These are phyloP conservation scores for Coemansia sp. DNA, from an alignment of 192 early-diverging fungal species.

Conservation along the genomic window DNA sequence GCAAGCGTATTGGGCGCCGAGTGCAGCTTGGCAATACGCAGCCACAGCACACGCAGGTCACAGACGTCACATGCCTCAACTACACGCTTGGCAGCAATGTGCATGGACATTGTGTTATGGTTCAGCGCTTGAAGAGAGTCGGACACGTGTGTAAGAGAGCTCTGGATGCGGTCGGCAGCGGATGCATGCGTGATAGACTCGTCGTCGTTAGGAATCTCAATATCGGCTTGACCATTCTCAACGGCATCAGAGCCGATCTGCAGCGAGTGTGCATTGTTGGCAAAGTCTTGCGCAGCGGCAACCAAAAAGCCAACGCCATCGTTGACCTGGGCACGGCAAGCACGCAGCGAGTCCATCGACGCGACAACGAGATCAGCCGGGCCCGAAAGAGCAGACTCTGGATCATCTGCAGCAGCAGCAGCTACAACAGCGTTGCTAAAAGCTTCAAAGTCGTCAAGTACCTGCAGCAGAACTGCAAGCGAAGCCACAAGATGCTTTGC, in stretches of 20 bases:
- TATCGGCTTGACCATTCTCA: slow-evolving; percentile 24
- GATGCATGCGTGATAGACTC: not conserved
- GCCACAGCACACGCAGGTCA: slow-evolving; percentile 52
- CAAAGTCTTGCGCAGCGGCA: slow-evolving; percentile 48
- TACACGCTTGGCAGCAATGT: slow-evolving; percentile 51
- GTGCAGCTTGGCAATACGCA: slow-evolving; percentile 40
- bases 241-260: not conserved
- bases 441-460: slow-evolving; percentile 50
- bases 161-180: slow-evolving; percentile 23
- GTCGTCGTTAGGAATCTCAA: slow-evolving; percentile 34
- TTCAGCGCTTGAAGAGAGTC: slow-evolving; percentile 45
- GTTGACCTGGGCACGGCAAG: slow-evolving; percentile 31
- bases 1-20: slow-evolving; percentile 27
- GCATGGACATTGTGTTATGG: slow-evolving; percentile 49
- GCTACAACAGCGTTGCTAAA: slow-evolving; percentile 35
- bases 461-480: slow-evolving; percentile 48
- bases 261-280: slow-evolving; percentile 21
- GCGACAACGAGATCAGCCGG: slow-evolving; percentile 23
- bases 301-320: slow-evolving; percentile 46
- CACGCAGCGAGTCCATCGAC: slow-evolving; percentile 31
- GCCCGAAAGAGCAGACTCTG: slow-evolving; percentile 24
- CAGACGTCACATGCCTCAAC: slow-evolving; percentile 51
- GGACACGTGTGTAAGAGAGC: slow-evolving; percentile 20
- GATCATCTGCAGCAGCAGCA: slow-evolving; percentile 28
- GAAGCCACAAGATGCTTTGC: slow-evolving; percentile 47